These are phyloP conservation scores for Kwoniella mangroviensis DNA, from an alignment of 768 basidiomycete genomes.

Conservation along the genomic window DNA sequence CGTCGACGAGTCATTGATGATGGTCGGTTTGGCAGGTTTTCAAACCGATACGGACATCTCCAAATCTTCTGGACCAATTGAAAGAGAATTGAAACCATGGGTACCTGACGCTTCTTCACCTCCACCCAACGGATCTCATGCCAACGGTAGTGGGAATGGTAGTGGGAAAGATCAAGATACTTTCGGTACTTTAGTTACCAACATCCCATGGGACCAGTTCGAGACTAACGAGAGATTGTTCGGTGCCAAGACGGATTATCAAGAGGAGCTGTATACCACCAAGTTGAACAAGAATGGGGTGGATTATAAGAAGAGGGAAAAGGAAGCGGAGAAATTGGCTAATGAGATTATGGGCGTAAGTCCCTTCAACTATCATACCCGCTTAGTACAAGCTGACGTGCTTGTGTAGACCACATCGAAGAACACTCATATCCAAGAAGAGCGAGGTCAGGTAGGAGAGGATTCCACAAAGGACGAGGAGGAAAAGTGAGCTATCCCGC, in stretches of 20 bases:
- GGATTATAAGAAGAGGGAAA: constrained; percentile 87
- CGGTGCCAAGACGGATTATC: constrained; percentile 86
- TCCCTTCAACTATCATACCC: constrained; percentile 14
- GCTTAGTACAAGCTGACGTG: background rate
- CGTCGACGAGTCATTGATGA: background rate
- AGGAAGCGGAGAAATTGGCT: constrained; percentile 83
- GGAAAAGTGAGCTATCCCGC: constrained; percentile 73
- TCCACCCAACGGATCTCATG: constrained; percentile 7
- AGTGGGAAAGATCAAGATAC: constrained; percentile 45
- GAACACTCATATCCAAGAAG: constrained; percentile 89
- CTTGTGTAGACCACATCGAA: constrained; percentile 56
- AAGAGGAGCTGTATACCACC: constrained; percentile 94
- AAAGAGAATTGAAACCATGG: constrained; percentile 53
- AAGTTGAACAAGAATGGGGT: constrained; percentile 80
- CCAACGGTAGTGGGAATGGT: constrained; percentile 22
- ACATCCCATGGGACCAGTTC: constrained; percentile 56
- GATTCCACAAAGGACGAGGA: constrained; percentile 88
- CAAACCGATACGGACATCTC: constrained; percentile 54
- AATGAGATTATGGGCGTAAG: constrained; percentile 86
- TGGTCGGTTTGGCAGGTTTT: constrained; percentile 26
- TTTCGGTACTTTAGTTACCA: constrained; percentile 34
- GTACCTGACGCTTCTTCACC: constrained; percentile 21
- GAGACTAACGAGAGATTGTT: constrained; percentile 66
- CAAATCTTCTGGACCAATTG: constrained; percentile 14
- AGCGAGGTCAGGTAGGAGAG: constrained; percentile 65